Percentiles rank a stretch among this genome's conserved stretches.
phyloP scores from a whole-genome alignment of 148 eudicot species.

The Chenopodium suecicum region DNA sequence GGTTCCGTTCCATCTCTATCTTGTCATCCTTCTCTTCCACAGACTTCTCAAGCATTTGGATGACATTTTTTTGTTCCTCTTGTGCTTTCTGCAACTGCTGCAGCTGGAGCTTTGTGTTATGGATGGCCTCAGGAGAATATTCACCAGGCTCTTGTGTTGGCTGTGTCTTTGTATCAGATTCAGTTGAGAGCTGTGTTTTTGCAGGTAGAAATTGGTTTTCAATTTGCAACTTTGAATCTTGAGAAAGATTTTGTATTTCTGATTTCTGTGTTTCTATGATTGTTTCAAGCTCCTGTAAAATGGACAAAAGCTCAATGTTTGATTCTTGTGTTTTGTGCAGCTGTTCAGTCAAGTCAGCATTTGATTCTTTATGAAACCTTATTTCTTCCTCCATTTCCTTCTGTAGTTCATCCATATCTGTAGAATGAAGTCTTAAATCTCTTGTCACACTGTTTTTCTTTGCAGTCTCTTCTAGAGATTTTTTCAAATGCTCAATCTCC shows the following conservation, averaged over 20 bases:
- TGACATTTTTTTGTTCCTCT: constrained; percentile 43
- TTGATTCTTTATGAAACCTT: constrained; percentile 54
- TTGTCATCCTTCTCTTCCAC: constrained; percentile 46
- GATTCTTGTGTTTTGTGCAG: constrained; percentile 78
- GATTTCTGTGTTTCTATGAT: constrained; percentile 69
- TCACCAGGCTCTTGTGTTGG: constrained; percentile 13
- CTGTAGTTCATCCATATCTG: constrained; percentile 37
- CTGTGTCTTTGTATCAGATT: not conserved
- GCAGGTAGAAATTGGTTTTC: constrained; percentile 7
- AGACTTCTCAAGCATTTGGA: constrained; percentile 43
- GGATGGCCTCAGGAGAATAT: constrained; percentile 30
- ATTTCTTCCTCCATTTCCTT: constrained; percentile 75
- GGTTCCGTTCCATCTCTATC: constrained; percentile 39
- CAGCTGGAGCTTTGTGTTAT: constrained; percentile 37
- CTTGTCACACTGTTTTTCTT: constrained; percentile 30
- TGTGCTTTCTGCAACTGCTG: constrained; percentile 54
- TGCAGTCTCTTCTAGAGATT: constrained; percentile 40
- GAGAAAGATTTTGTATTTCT: constrained; percentile 66
- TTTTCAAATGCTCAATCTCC: constrained; percentile 55
- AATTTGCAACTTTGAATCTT: constrained; percentile 33
- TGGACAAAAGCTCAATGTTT: constrained; percentile 70
- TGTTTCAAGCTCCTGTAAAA: constrained; percentile 87
- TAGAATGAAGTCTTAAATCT: constrained; percentile 38
- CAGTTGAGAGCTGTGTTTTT: too few relatives aligned
- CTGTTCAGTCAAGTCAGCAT: constrained; percentile 56